Evolutionary conservation across 805 yeast genomes (phyloP), one percentile per base, ranked within the genome.

Genomic region (Candida multigemmis): DNA sequence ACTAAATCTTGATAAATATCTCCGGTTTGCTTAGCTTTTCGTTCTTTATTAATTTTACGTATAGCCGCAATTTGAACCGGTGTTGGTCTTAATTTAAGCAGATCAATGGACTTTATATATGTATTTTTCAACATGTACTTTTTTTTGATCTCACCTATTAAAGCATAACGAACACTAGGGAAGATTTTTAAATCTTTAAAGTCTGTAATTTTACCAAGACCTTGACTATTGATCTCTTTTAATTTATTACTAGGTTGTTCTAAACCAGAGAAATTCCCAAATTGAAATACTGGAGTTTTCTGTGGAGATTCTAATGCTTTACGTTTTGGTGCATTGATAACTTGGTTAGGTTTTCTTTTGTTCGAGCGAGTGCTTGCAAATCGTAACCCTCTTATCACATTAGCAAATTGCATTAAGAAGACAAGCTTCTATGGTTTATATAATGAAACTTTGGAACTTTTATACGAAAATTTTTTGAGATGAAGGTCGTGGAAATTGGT

Each of bases 51-150:
- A 16, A 74, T 53, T 31, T 58, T 65, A 38, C 71, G 65, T 22
- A 83, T 70, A 4, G 91, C 78, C 5, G 87, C 78, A 4, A 72
- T 64, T 53, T 89, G 98, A 22, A 89, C 81, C 2, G 91, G 84
- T 0, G 95, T 74, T 7, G 97, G 77, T 30, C 62, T 54, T 14
- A 71, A 48, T 3, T 32, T 42, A 21, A 60, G 33, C 19, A 49
- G 56, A 4, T 43, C 57, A 30, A 50, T 54, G 26, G 38, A 30
- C 25, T 42, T 43, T 17, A 54, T 32, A 24, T 53, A 50, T 3
- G 65, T 56, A 35, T 41, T 54, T 26, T 44, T 49, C 31, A 56
- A 38, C 31, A 46, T 47, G 36, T 58, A 58, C 16, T 46, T 45
- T 6, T 44, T 37, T 27, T 59, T 58, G 26, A 83, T 71, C 24